phyloP scores from a whole-genome alignment of 331 rosid species.

The Acacia concinna region DNA sequence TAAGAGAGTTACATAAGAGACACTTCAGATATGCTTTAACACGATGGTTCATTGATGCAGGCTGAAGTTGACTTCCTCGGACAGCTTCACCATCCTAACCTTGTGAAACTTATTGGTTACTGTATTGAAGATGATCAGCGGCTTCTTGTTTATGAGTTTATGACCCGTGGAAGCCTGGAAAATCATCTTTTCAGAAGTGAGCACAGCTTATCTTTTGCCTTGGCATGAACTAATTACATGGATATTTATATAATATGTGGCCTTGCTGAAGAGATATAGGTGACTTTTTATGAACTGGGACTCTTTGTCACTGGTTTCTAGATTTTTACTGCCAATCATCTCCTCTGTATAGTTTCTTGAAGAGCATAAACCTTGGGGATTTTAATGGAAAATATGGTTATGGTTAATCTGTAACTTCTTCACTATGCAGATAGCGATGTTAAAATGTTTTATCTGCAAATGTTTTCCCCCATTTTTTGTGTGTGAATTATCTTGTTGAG shows the following conservation, averaged over 20 bases:
- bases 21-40: slow-evolving; percentile 30
- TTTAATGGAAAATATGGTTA: too few relatives aligned
- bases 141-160: slow-evolving; percentile 23
- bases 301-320: neutral
- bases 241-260: slow-evolving; percentile 1
- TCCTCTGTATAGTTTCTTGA: too few relatives aligned
- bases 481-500: neutral
- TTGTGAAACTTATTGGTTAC: slow-evolving; percentile 40
- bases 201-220: neutral
- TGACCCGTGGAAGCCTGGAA: slow-evolving; percentile 25
- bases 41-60: slow-evolving; percentile 43
- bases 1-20: slow-evolving; percentile 25
- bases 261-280: neutral
- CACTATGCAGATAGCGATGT: neutral
- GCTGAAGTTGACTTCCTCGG: slow-evolving; percentile 78
- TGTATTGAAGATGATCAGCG: slow-evolving; percentile 19
- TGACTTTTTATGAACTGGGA: neutral
- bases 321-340: too few relatives aligned
- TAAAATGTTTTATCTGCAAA: neutral
- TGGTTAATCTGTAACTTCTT: neutral
- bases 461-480: neutral
- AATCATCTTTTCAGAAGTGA: slow-evolving; percentile 22
- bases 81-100: slow-evolving; percentile 81
- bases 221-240: neutral
- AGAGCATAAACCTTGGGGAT: too few relatives aligned